Conservation (phyloP, 495 filamentous ascomycete species). For the Penicillium pancosmium region DNA sequence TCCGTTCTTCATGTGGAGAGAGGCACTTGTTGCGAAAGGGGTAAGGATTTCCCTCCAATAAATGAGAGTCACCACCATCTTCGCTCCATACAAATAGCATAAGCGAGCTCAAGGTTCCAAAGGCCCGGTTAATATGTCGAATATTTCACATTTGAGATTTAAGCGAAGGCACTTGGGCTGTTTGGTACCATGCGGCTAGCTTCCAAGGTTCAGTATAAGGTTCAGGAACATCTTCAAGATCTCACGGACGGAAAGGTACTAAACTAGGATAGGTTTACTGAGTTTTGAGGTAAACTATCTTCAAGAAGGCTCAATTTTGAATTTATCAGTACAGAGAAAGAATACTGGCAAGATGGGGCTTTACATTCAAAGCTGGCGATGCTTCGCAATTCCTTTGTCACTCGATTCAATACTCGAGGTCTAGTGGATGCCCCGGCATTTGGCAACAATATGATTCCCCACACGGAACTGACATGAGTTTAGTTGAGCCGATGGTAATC, state of each 20-base stretch:
- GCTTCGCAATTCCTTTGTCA: no score
- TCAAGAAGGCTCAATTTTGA: no score
- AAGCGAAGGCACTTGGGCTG: not conserved
- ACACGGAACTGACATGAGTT: no score
- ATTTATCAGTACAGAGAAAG: no score
- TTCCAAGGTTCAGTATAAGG: not conserved
- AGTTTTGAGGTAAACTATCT: no score
- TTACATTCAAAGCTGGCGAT: no score
- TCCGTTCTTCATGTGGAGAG: slow-evolving; percentile 1
- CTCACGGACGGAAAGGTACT: not conserved
- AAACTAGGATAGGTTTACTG: no score
- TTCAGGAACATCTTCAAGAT: not conserved
- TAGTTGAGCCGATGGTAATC: not conserved
- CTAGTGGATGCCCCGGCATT: not conserved
- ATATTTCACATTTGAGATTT: not conserved
- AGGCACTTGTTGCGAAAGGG: not conserved
- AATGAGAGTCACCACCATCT: not conserved
- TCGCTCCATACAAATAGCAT: not conserved
- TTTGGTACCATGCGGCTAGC: not conserved
- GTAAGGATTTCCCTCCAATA: slow-evolving; percentile 16
- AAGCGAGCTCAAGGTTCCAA: not conserved
- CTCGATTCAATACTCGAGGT: no score
- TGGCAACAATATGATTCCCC: no score
- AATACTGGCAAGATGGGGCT: no score
- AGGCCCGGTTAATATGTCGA: slow-evolving; percentile 10